Percentiles rank a stretch among this genome's conserved stretches.
Conservation (phyloP, 306 rosid species). For the Ammopiptanthus mongolicus region DNA sequence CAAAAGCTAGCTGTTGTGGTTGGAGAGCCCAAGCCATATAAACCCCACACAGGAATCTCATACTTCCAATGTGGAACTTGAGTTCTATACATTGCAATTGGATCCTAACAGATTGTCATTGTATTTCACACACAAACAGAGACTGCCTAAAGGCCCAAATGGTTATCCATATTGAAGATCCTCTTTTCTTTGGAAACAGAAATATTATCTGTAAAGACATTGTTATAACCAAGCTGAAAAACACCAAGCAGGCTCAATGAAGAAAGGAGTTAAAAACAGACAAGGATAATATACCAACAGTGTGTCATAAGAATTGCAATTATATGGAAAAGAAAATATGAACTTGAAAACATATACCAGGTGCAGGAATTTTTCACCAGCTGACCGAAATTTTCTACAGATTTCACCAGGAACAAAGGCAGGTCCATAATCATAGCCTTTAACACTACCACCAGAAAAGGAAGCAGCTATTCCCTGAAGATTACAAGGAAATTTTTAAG, state of each 20-base stretch:
- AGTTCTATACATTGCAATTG: too few species aligned
- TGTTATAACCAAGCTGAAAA: conserved; percentile 4
- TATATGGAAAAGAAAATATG: conserved; percentile 12
- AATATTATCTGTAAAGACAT: neutral
- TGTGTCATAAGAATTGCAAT: neutral
- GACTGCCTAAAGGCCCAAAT: conserved; percentile 6
- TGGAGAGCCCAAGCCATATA: too few species aligned
- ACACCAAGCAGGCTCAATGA: neutral
- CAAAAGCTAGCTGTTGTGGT: too few species aligned
- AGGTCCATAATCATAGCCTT: conserved; percentile 76
- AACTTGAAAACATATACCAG: conserved; percentile 55
- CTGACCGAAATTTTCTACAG: conserved; percentile 70
- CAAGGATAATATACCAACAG: neutral
- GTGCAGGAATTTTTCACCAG: conserved; percentile 80
- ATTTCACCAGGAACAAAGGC: conserved; percentile 86
- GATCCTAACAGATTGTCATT: neutral
- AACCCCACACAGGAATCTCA: too few species aligned
- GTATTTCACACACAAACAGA: conserved; percentile 8
- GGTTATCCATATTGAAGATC: conserved; percentile 2
- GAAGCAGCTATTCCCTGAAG: conserved; percentile 84
- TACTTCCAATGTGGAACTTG: too few species aligned
- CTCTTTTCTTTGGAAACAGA: neutral
- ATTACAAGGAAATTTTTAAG: conserved; percentile 26
- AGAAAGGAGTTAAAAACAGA: neutral
- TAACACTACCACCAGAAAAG: conserved; percentile 75